Percentiles rank a stretch among this genome's conserved stretches.
Conservation (phyloP, 768 basidiomycete genomes). For the Leccinum olivaceopallidum region DNA sequence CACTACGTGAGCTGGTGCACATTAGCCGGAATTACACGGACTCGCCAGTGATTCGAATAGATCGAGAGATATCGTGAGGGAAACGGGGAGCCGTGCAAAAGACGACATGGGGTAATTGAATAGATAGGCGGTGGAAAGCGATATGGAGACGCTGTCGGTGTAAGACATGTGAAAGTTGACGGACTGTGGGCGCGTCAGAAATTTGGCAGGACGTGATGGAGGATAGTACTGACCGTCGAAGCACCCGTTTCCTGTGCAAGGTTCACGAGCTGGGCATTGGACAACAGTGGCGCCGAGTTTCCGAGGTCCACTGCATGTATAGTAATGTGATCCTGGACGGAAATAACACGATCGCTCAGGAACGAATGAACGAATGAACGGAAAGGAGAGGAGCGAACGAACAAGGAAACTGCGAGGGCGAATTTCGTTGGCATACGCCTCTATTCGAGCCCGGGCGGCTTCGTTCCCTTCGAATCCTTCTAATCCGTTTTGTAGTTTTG, state of each 20-base stretch:
- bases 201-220: neutral
- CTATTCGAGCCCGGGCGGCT: constrained; percentile 74
- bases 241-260: constrained; percentile 11
- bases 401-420: constrained; percentile 72
- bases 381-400: constrained; percentile 23
- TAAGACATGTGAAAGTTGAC: constrained; percentile 86
- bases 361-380: neutral
- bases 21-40: constrained; percentile 8
- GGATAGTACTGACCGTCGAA: constrained; percentile 31
- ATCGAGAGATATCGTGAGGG: constrained; percentile 75
- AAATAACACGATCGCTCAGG: constrained; percentile 7
- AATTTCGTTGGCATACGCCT: constrained; percentile 77
- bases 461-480: constrained; percentile 79
- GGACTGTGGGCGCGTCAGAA: constrained; percentile 48
- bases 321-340: constrained; percentile 76
- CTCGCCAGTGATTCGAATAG: constrained; percentile 69
- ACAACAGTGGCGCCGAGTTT: constrained; percentile 73
- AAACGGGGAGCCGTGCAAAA: constrained; percentile 81
- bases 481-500: constrained; percentile 71
- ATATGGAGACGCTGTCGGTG: constrained; percentile 80
- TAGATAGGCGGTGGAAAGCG: constrained; percentile 76
- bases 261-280: constrained; percentile 57
- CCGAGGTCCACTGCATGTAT: constrained; percentile 87
- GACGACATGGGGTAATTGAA: constrained; percentile 84
- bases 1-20: constrained; percentile 5